phyloP scores from a whole-genome alignment of 768 basidiomycete species.

The Leccinum ochraceum region DNA sequence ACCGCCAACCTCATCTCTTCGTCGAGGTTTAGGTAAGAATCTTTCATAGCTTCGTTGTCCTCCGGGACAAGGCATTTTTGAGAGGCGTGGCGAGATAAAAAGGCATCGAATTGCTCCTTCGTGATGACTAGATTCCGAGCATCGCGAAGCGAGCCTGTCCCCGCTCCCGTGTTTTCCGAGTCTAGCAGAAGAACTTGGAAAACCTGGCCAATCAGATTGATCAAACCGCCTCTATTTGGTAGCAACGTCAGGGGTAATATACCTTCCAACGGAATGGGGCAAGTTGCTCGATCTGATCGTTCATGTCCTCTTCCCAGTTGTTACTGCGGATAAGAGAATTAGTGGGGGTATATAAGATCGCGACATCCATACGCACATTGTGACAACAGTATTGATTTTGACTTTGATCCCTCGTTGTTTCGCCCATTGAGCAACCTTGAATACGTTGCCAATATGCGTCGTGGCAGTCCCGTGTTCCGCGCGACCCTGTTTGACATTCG shows the following conservation, averaged over 20 bases:
- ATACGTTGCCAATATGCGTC: constrained; percentile 36
- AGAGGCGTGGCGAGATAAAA: constrained; percentile 35
- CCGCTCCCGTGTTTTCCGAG: constrained; percentile 37
- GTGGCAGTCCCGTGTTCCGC: constrained; percentile 33
- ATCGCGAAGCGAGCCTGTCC: constrained; percentile 35
- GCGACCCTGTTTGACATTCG: constrained; percentile 36
- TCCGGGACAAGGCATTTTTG: constrained; percentile 39
- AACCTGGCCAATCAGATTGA: constrained; percentile 22
- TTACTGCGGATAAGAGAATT: constrained; percentile 21
- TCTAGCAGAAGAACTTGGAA: constrained; percentile 40
- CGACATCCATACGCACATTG: constrained; percentile 17
- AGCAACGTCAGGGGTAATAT: background rate
- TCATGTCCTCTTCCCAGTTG: constrained; percentile 45
- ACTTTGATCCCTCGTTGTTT: constrained; percentile 37
- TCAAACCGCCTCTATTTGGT: background rate
- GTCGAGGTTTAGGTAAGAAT: constrained; percentile 40
- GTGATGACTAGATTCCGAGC: constrained; percentile 37
- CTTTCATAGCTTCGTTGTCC: constrained; percentile 40
- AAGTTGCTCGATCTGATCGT: constrained; percentile 34
- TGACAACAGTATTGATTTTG: constrained; percentile 40
- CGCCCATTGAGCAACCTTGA: constrained; percentile 39
- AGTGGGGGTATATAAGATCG: background rate
- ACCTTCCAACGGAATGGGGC: constrained; percentile 44
- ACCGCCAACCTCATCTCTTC: constrained; percentile 33
- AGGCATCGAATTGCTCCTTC: constrained; percentile 36